These are phyloP conservation scores for Gnomoniopsis smithogilvyi DNA, from an alignment of 2,329 filamentous ascomycete species.

Conservation along the genomic window DNA sequence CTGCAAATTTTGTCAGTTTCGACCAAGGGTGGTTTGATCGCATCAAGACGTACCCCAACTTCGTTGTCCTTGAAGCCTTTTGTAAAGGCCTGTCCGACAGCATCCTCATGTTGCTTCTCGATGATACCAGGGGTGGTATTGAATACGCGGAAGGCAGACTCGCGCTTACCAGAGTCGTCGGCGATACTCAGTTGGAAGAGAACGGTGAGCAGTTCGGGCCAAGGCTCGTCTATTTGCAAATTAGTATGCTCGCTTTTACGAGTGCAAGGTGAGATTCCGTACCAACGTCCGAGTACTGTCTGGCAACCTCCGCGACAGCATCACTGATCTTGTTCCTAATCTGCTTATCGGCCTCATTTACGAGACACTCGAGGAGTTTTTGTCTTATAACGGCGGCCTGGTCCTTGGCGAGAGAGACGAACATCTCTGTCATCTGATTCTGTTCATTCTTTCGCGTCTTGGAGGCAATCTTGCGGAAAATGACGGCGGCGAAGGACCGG, in stretches of 20 bases:
- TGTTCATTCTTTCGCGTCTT: constrained; percentile 77
- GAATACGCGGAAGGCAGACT: constrained; percentile 93
- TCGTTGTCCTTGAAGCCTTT: constrained; percentile 90
- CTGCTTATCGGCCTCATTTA: constrained; percentile 66
- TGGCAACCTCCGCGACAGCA: constrained; percentile 91
- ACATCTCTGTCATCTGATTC: constrained; percentile 75
- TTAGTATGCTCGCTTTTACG: constrained; percentile 4
- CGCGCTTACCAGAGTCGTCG: constrained; percentile 75
- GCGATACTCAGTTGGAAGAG: constrained; percentile 92
- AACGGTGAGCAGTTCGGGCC: constrained; percentile 82
- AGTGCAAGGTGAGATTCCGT: constrained; percentile 33
- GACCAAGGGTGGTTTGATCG: constrained; percentile 14
- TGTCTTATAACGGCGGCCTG: constrained; percentile 76
- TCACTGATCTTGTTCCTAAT: constrained; percentile 96
- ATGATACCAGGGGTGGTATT: constrained; percentile 93
- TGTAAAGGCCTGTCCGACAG: constrained; percentile 84
- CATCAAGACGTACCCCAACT: constrained; percentile 58
- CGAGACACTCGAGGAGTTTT: constrained; percentile 77
- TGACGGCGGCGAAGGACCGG: constrained; percentile 86
- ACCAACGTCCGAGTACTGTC: constrained; percentile 93
- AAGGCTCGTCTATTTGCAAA: constrained; percentile 63
- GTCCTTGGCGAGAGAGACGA: constrained; percentile 72
- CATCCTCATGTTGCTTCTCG: constrained; percentile 89
- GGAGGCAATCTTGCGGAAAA: constrained; percentile 90
- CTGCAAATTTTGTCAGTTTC: constrained; percentile 34